Evolutionary conservation across 2,329 filamentous ascomycete species (phyloP).

Genomic region (Raffaelea arxii): DNA sequence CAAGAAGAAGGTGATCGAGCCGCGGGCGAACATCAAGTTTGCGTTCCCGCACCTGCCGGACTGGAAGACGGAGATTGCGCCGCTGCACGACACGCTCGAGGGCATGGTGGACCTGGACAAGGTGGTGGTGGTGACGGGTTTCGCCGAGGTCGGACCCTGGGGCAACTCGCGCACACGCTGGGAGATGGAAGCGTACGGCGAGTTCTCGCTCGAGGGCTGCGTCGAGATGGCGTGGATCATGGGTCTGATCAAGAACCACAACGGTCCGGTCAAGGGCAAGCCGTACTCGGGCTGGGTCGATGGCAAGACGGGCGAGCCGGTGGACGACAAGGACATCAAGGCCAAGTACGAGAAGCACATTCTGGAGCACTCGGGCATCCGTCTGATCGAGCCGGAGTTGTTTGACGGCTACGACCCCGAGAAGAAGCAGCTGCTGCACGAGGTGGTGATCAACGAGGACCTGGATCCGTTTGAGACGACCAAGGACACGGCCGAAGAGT

Average conservation of each 20-base stretch:
- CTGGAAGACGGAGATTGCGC: slow-evolving; percentile 85
- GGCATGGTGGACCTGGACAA: slow-evolving; percentile 99
- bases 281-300: slow-evolving; percentile 97
- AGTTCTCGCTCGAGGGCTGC: slow-evolving; percentile 95
- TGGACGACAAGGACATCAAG: slow-evolving; percentile 98
- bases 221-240: slow-evolving; percentile 99
- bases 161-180: slow-evolving; percentile 96
- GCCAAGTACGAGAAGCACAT: slow-evolving; percentile 95
- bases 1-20: slow-evolving; percentile 88
- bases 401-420: slow-evolving; percentile 96
- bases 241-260: slow-evolving; percentile 98
- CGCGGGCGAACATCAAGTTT: slow-evolving; percentile 95
- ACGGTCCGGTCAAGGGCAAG: slow-evolving; percentile 90
- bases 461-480: slow-evolving; percentile 94
- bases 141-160: slow-evolving; percentile 93
- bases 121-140: slow-evolving; percentile 94
- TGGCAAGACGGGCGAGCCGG: slow-evolving; percentile 83
- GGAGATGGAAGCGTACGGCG: slow-evolving; percentile 97
- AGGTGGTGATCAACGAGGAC: slow-evolving; percentile 95
- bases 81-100: slow-evolving; percentile 79
- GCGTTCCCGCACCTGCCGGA: slow-evolving; percentile 85
- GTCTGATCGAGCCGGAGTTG: slow-evolving; percentile 92
- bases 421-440: slow-evolving; percentile 96
- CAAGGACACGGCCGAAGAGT: slow-evolving; percentile 94
- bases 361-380: slow-evolving; percentile 92